Evolutionary conservation across 1,139 yeast species (phyloP).

Genomic region (Suhomyces bribrorum): DNA sequence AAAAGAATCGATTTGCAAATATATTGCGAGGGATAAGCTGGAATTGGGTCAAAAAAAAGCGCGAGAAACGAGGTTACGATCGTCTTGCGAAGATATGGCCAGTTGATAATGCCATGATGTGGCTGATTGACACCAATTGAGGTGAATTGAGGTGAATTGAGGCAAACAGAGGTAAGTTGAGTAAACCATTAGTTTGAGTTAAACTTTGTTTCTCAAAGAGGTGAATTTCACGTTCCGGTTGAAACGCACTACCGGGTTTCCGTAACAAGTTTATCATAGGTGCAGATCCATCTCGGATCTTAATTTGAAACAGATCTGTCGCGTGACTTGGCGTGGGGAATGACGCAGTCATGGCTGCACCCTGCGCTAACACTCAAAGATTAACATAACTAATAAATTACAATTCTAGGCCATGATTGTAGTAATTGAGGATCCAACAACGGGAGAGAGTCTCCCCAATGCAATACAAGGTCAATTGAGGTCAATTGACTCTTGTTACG

Average conservation of each 20-base stretch:
- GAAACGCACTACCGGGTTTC: neutral
- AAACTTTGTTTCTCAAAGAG: neutral
- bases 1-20: no score
- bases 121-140: no score
- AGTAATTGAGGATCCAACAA: neutral
- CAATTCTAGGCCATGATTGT: neutral
- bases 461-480: neutral
- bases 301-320: conserved; percentile 1
- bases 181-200: neutral
- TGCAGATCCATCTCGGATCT: conserved; percentile 3
- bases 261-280: neutral
- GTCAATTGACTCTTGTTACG: neutral
- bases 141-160: no score
- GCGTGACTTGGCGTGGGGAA: conserved; percentile 10
- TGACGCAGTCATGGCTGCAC: conserved; percentile 8
- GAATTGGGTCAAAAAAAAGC: no score
- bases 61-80: no score
- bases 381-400: neutral
- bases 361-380: neutral
- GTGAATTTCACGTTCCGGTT: neutral
- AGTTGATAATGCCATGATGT: no score
- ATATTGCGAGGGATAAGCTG: no score
- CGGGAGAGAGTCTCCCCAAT: neutral
- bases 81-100: no score
- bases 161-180: neutral